Base-by-base conservation (phyloP, 2,329 filamentous ascomycete species). In the Fusarium sp. region DNA sequence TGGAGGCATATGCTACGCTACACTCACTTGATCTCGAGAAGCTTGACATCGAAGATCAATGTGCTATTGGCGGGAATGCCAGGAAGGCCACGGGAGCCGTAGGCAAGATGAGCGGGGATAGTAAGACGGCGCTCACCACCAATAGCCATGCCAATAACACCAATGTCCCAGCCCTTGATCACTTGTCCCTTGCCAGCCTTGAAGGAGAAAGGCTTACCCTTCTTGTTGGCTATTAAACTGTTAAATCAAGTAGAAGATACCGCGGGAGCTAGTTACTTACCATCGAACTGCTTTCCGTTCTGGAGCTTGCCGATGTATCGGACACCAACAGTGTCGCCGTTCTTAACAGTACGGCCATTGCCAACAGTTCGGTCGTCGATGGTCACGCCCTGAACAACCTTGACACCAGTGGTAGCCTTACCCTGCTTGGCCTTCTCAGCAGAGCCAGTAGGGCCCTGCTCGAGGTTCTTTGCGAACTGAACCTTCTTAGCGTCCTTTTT, bases 131-230 rank as follows among this genome's bases (percentile, higher is more conserved):
- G 94, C 89, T 99, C 97, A 79, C 94, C 95, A 80, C 96, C 96
- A 77, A 95, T 92, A 77, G 92, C 88, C 94, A 99, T 98, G 84
- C 97, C 97, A 77, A 90, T 88, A 78, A 99, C 87, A 85, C 96
- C 96, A 75, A 98, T 90, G 83, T 99, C 97, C 97, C 96, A 98
- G 77, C 96, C 96, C 90, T 97, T 96, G 88, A 99, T 99, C 80
- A 99, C 97, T 84, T 98, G 94, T 71, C 95, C 95, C 82, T 92
- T 91, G 78, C 96, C 97, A 70, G 97, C 91, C 88, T 96, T 97
- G 91, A 98, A 98, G 77, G 89, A 90, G 87, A 99, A 99, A 66
- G 97, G 96, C 87, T 97, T 95, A 80, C 96, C 96, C 88, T 97
- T 98, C 90, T 98, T 99, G 90, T 99, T 98, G 84, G 95, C 94